These are phyloP conservation scores for Acer saccharum DNA, from an alignment of 345 rosid species.

Conservation along the genomic window DNA sequence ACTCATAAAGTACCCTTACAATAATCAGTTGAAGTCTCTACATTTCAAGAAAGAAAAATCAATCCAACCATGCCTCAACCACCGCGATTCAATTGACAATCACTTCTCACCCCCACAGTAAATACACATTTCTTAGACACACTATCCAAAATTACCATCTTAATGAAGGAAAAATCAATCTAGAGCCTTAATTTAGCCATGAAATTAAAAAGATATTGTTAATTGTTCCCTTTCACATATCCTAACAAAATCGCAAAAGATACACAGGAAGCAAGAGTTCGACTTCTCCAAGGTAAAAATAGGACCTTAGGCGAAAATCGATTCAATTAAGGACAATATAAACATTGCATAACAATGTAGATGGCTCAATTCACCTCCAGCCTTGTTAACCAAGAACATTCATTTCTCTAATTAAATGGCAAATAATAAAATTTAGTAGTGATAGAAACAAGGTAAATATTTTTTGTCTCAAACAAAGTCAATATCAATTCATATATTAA, in stretches of 20 bases:
- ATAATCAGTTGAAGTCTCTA: background rate
- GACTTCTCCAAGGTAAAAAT: background rate
- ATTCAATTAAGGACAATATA: background rate
- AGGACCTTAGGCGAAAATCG: background rate
- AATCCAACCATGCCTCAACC: background rate
- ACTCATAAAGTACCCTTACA: background rate
- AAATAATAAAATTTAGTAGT: background rate
- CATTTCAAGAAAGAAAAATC: background rate
- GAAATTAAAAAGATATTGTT: background rate
- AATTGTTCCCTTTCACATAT: background rate
- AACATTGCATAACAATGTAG: constrained; percentile 5
- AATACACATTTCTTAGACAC: background rate
- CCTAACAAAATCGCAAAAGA: background rate
- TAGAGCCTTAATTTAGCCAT: background rate
- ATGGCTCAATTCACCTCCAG: background rate
- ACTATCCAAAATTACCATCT: background rate
- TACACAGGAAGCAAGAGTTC: background rate
- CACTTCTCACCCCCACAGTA: background rate
- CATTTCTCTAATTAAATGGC: background rate
- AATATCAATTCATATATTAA: background rate
- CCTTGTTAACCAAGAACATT: background rate
- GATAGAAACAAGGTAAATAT: too few species aligned
- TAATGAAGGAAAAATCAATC: background rate
- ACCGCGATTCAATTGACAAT: background rate
- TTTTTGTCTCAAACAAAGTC: background rate